Evolutionary conservation across 1,139 yeast species (phyloP).

Genomic region (Debaryomycetaceae sp.): DNA sequence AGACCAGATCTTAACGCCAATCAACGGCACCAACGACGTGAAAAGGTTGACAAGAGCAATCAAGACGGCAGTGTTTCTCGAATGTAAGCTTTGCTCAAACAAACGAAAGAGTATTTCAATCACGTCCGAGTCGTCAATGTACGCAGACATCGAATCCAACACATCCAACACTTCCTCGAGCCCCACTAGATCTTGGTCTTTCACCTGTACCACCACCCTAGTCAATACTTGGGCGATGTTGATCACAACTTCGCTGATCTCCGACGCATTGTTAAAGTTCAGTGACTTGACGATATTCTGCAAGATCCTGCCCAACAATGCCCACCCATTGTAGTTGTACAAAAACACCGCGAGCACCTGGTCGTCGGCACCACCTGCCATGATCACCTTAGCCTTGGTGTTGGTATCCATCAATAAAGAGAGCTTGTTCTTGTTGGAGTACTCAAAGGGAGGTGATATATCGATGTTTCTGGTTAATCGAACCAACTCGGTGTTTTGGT

Average conservation of each 20-base stretch:
- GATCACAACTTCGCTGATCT: slow-evolving; percentile 30
- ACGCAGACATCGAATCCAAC: slow-evolving; percentile 53
- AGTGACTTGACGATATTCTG: slow-evolving; percentile 53
- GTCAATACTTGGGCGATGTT: slow-evolving; percentile 52
- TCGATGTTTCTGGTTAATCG: slow-evolving; percentile 36
- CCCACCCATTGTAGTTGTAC: slow-evolving; percentile 81
- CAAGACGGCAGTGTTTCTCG: slow-evolving; percentile 46
- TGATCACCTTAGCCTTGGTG: slow-evolving; percentile 67
- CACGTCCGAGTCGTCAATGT: slow-evolving; percentile 63
- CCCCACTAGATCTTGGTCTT: slow-evolving; percentile 35
- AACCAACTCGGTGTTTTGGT: slow-evolving; percentile 49
- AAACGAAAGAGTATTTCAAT: slow-evolving; percentile 63
- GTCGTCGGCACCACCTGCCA: slow-evolving; percentile 36
- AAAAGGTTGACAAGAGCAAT: slow-evolving; percentile 50
- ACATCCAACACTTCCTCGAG: slow-evolving; percentile 31
- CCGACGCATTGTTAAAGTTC: slow-evolving; percentile 19
- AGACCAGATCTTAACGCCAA: slow-evolving; percentile 75
- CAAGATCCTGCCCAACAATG: slow-evolving; percentile 70
- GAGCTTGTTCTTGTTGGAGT: slow-evolving; percentile 22
- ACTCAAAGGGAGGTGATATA: slow-evolving; percentile 49
- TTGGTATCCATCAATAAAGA: slow-evolving; percentile 45
- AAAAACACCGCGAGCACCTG: slow-evolving; percentile 66
- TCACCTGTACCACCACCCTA: slow-evolving; percentile 45
- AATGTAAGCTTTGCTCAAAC: slow-evolving; percentile 64
- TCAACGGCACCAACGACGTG: slow-evolving; percentile 41